Percentiles rank a stretch among this genome's conserved stretches.
Evolutionary conservation across 495 filamentous ascomycete genomes (phyloP).

Genomic region (Aspergillus coremiiformis): DNA sequence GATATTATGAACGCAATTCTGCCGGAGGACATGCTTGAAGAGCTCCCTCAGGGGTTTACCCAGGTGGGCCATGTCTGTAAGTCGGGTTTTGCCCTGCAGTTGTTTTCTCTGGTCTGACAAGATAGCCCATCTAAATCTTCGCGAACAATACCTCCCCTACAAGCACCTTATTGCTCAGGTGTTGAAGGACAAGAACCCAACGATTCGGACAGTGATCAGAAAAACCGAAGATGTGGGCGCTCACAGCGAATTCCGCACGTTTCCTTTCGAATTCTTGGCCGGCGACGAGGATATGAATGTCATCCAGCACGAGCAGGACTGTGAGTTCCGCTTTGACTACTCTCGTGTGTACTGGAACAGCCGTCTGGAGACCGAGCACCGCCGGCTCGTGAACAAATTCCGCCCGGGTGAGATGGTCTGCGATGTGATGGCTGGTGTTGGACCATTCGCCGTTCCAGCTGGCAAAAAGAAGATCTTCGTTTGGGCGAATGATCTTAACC

Average conservation of each 20-base stretch:
- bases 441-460: constrained; percentile 89
- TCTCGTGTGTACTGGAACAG: constrained; percentile 97
- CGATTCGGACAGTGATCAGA: constrained; percentile 85
- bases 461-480: constrained; percentile 87
- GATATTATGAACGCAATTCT: constrained; percentile 77
- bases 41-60: constrained; percentile 80
- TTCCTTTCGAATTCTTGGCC: constrained; percentile 84
- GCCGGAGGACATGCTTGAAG: constrained; percentile 56
- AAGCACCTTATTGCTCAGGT: constrained; percentile 77
- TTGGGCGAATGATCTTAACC: constrained; percentile 96
- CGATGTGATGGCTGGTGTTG: constrained; percentile 97
- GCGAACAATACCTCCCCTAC: constrained; percentile 69
- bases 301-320: constrained; percentile 50
- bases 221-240: constrained; percentile 83
- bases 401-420: constrained; percentile 77
- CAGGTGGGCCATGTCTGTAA: constrained; percentile 80
- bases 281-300: constrained; percentile 77
- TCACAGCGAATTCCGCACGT: constrained; percentile 82
- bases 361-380: constrained; percentile 80
- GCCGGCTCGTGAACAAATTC: constrained; percentile 70
- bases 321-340: constrained; percentile 44
- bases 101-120: constrained; percentile 7
- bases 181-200: constrained; percentile 77
- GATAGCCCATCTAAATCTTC: constrained; percentile 80
- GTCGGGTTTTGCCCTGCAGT: constrained; percentile 14